Conservation (phyloP, 108 stramenopile genomes). For the Cyclotella cryptica region DNA sequence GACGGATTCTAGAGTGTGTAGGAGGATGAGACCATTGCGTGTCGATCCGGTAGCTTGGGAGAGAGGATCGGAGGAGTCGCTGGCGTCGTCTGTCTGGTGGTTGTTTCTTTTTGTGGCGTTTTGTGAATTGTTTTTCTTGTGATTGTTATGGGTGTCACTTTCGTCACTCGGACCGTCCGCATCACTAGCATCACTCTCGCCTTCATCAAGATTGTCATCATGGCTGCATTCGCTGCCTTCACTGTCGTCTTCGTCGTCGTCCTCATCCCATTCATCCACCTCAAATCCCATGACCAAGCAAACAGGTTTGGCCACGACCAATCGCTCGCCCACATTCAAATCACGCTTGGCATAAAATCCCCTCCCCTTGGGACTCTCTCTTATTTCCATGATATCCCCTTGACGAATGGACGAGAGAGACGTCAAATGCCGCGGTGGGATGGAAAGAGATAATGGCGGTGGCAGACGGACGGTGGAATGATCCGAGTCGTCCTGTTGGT, state of each 20-base stretch:
- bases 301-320: slow-evolving; percentile 67
- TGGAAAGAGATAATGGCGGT: slow-evolving; percentile 34
- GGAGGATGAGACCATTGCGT: slow-evolving; percentile 65
- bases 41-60: slow-evolving; percentile 46
- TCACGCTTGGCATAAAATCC: slow-evolving; percentile 61
- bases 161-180: too few species aligned
- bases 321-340: slow-evolving; percentile 55
- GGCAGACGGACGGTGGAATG: slow-evolving; percentile 52
- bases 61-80: slow-evolving; percentile 21
- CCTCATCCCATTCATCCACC: slow-evolving; percentile 21
- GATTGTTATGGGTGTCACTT: not conserved
- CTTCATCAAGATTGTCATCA: not conserved
- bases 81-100: slow-evolving; percentile 13
- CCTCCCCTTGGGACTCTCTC: slow-evolving; percentile 60
- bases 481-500: slow-evolving; percentile 48
- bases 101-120: slow-evolving; percentile 5
- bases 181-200: not conserved
- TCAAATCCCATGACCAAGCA: slow-evolving; percentile 69
- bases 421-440: slow-evolving; percentile 27
- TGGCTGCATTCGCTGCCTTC: not conserved
- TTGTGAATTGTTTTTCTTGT: slow-evolving; percentile 29
- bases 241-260: slow-evolving; percentile 26
- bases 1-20: slow-evolving; percentile 59
- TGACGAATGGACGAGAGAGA: slow-evolving; percentile 19
- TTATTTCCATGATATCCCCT: slow-evolving; percentile 17